A percentile compares a stretch with the other conserved stretches of the same genome.
Evolutionary conservation across 73 alveolate species (phyloP).

Genomic region (Chromera velia): DNA sequence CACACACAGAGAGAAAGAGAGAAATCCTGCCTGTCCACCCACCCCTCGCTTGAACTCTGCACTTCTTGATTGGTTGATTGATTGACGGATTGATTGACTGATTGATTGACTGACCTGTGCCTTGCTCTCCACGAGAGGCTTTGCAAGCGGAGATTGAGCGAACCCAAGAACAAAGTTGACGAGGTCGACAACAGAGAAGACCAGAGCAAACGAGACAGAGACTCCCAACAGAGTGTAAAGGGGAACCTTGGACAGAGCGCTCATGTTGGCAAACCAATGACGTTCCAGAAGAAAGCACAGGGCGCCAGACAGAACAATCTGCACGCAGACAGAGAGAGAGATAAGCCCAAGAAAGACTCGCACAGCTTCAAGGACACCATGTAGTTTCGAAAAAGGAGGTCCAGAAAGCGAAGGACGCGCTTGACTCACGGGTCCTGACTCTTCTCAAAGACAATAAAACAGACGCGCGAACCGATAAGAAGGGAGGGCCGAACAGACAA

Average conservation of each 20-base stretch:
- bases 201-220: slow-evolving; percentile 35
- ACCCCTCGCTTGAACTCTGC: no score
- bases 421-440: no score
- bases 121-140: slow-evolving; percentile 34
- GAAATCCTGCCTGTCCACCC: no score
- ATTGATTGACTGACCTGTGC: background rate
- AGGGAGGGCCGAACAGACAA: no score
- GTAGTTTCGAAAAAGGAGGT: no score
- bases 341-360: background rate
- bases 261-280: slow-evolving; percentile 14
- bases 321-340: background rate
- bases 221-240: slow-evolving; percentile 34
- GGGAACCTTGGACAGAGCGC: slow-evolving; percentile 5
- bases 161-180: slow-evolving; percentile 42
- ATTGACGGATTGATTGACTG: no score
- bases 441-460: no score
- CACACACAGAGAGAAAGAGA: no score
- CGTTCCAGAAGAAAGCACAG: slow-evolving; percentile 30
- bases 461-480: no score
- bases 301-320: background rate
- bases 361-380: no score
- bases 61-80: no score
- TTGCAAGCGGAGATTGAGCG: slow-evolving; percentile 3
- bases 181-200: slow-evolving; percentile 38
- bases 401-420: no score